Base-by-base conservation (phyloP, 495 filamentous ascomycete genomes). In the Bacidia gigantensis region DNA sequence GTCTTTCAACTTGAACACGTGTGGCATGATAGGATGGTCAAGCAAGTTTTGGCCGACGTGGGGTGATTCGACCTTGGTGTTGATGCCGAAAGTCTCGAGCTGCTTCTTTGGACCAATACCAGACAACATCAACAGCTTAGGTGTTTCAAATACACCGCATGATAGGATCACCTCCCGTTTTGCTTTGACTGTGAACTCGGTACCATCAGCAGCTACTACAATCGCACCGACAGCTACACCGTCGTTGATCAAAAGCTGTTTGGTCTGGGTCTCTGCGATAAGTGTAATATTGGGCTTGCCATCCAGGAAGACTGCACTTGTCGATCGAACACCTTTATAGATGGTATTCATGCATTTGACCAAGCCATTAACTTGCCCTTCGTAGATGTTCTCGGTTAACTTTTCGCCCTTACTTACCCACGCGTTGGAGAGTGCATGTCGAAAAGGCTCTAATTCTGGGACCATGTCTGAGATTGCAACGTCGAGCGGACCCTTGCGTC, bases 141-240 rank as follows among this genome's bases (percentile, higher is more conserved):
- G 75, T 17, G 67, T 68, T 3, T 70, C 65, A 45, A 78, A 5
- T 7, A 53, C 69, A 5, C 78, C 78, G 1, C 69, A 73, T 2
- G 76, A 74, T 0, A 82, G 22, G 38, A 83, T 77, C 46, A 83
- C 71, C 59, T 82, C 78, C 48, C 71, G 70, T 2, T 52, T 62
- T 3, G 76, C 75, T 1, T 44, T 54, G 1, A 77, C 56, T 1
- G 58, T 69, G 53, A 70, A 74, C 7, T 44, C 39, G 12, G 53
- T 45, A 20, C 54, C 50, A 2, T 46, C 50, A 49, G 67, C 57
- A 5, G 65, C 51, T 17, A 78, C 74, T 10, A 48, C 14, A 1
- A 79, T 72, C 3, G 72, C 76, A 0, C 61, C 71, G 22, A 77
- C 77, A 2, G 32, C 67, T 26, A 69, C 76, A 24, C 21, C 14